These are phyloP conservation scores for Mimosa pudica DNA, from an alignment of 306 rosid species.

Conservation along the genomic window DNA sequence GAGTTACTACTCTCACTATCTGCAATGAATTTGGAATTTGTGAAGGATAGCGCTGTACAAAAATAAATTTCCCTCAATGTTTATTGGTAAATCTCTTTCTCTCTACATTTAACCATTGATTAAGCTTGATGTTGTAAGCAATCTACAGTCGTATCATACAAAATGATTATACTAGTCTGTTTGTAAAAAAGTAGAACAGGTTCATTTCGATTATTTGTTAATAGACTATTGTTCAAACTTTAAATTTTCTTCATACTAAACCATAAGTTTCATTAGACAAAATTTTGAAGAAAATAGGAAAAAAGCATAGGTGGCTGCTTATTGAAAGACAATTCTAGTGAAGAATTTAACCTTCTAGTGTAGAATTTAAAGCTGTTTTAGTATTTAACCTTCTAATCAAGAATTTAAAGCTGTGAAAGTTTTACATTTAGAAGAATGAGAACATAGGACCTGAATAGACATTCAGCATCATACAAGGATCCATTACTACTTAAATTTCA, in stretches of 20 bases:
- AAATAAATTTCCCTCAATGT: neutral
- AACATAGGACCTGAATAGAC: neutral
- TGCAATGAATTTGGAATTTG: neutral
- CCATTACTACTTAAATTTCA: neutral
- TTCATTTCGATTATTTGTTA: neutral
- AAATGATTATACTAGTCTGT: too few species aligned
- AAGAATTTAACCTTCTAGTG: neutral
- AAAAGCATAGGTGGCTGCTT: neutral
- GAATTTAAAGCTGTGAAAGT: neutral
- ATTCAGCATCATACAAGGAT: neutral
- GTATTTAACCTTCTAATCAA: neutral
- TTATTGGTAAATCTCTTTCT: neutral
- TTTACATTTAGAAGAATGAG: neutral
- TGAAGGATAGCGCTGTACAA: neutral
- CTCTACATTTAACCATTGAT: neutral
- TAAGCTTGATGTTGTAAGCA: neutral
- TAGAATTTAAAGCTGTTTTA: neutral
- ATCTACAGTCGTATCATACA: neutral
- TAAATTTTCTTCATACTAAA: neutral
- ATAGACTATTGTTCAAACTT: neutral
- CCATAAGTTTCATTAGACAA: neutral
- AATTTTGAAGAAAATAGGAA: neutral
- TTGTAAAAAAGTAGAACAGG: neutral
- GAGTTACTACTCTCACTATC: slow-evolving; percentile 6
- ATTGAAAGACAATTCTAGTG: neutral